Percentiles rank a stretch among this genome's conserved stretches.
Evolutionary conservation across 2,329 filamentous ascomycete genomes (phyloP).

Genomic region (Xylariales sp.): DNA sequence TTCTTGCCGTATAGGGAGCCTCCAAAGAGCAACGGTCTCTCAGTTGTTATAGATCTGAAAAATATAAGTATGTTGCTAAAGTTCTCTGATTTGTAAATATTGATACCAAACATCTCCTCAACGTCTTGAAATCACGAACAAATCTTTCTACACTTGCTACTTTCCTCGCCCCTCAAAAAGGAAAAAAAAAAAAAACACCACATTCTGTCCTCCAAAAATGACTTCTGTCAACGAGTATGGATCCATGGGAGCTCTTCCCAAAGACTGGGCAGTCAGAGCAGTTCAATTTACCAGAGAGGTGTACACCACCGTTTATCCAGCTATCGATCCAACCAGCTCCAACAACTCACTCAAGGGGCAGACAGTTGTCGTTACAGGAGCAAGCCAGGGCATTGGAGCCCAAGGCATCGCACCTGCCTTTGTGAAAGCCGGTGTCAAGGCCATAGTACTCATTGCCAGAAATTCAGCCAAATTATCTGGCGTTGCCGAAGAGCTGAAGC

Average conservation of each 20-base stretch:
- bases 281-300: constrained; percentile 5
- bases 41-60: too few species aligned
- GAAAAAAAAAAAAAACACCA: too few species aligned
- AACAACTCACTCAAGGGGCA: constrained; percentile 64
- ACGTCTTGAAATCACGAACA: too few species aligned
- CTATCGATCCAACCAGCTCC: constrained; percentile 2
- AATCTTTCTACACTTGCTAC: too few species aligned
- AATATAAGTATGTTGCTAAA: too few species aligned
- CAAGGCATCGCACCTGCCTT: constrained; percentile 14
- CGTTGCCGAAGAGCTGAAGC: constrained; percentile 27
- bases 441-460: constrained; percentile 22
- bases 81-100: too few species aligned
- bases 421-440: constrained; percentile 13
- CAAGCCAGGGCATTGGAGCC: constrained; percentile 35
- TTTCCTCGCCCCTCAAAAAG: too few species aligned
- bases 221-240: too few species aligned
- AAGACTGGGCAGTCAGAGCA: constrained; percentile 19
- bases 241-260: constrained; percentile 16
- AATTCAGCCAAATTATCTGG: constrained; percentile 28
- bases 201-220: too few species aligned
- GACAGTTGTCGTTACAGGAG: constrained; percentile 67
- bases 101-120: too few species aligned
- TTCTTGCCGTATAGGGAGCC: too few species aligned
- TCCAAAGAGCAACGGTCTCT: too few species aligned
- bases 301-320: constrained; percentile 3